A percentile compares a stretch with the other conserved stretches of the same genome.
Evolutionary conservation across 345 rosid genomes (phyloP).

Genomic region (Noccaea bulbosa): DNA sequence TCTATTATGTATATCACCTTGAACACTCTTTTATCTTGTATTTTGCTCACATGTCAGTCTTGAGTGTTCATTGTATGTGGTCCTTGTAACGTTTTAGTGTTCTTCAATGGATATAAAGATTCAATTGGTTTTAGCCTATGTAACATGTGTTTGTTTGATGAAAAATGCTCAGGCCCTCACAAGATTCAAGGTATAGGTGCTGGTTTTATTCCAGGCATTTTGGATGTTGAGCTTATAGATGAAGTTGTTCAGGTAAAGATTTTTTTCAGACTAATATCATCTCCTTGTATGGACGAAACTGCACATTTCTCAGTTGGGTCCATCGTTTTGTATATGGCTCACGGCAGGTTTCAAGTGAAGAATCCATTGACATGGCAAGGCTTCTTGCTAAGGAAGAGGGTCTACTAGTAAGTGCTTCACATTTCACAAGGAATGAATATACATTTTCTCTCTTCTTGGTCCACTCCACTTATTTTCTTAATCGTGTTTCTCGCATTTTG

Average conservation of each 20-base stretch:
- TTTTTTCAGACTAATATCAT: not conserved
- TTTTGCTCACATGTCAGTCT: no score
- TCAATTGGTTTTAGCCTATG: no score
- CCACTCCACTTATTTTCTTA: no score
- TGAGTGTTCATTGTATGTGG: no score
- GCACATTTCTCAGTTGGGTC: not conserved
- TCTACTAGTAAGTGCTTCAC: conserved; percentile 60
- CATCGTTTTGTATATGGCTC: not conserved
- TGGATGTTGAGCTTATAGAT: conserved; percentile 70
- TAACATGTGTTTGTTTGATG: conserved; percentile 29
- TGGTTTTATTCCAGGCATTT: conserved; percentile 84
- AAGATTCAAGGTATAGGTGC: conserved; percentile 98
- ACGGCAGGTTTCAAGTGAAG: conserved; percentile 70
- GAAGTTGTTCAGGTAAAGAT: conserved; percentile 79
- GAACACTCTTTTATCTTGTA: no score
- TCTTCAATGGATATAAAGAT: no score
- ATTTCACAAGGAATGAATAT: not conserved
- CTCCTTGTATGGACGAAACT: not conserved
- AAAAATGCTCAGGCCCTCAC: conserved; percentile 71
- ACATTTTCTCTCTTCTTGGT: no score
- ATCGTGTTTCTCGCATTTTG: no score
- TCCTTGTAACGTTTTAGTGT: no score
- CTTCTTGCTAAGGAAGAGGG: conserved; percentile 84
- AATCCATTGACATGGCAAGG: conserved; percentile 83
- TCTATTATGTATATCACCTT: no score